Evolutionary conservation across 495 filamentous ascomycete genomes (phyloP).

Genomic region (Alectoria sarmentosa): DNA sequence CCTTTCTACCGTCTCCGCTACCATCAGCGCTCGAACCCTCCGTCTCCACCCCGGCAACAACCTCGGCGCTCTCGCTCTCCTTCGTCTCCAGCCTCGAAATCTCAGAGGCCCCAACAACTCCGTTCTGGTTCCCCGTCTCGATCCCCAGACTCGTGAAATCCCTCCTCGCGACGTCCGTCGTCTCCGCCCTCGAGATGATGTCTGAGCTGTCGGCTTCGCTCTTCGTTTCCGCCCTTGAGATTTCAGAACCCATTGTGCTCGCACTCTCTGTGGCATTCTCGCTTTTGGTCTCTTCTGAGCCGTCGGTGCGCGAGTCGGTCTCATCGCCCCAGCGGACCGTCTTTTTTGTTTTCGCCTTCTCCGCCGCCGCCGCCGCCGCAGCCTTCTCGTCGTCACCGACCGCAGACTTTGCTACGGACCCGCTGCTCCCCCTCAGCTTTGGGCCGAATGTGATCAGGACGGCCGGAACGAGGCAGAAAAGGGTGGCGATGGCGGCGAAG

Average conservation of each 20-base stretch:
- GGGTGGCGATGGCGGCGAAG: conserved; percentile 1
- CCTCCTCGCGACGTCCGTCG: neutral
- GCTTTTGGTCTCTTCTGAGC: neutral
- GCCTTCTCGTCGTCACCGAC: neutral
- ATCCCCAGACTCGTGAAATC: neutral
- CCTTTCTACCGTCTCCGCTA: neutral
- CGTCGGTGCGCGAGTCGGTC: neutral
- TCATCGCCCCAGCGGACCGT: neutral
- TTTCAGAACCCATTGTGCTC: neutral
- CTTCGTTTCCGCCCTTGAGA: neutral
- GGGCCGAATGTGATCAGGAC: neutral
- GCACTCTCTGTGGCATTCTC: neutral
- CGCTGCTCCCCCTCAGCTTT: neutral
- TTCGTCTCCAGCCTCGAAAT: neutral
- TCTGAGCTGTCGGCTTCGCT: neutral
- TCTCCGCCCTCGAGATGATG: neutral
- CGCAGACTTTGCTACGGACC: too few species aligned
- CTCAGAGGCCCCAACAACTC: too few species aligned
- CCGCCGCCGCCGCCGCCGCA: neutral
- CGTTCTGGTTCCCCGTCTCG: neutral
- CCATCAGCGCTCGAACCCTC: neutral
- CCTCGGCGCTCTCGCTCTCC: neutral
- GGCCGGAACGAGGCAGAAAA: neutral
- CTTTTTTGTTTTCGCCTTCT: neutral
- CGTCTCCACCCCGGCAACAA: neutral